Evolutionary conservation across 2,329 filamentous ascomycete genomes (phyloP), one percentile per base, ranked within the genome.

Genomic region (Sclerotiophoma versabilis): DNA sequence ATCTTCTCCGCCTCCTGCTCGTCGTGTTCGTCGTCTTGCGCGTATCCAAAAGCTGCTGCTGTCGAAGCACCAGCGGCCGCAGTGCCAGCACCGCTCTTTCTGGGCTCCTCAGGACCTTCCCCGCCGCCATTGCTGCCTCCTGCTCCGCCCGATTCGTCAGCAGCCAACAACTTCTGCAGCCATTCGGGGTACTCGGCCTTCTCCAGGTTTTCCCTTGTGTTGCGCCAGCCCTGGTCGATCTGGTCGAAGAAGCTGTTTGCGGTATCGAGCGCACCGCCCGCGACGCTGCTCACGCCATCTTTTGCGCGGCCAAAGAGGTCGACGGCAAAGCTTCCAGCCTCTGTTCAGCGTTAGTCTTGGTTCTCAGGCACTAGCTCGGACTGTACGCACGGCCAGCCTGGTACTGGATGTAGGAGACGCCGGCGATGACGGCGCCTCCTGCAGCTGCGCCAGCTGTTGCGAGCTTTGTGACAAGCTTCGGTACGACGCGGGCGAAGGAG

Each of bases 401-500:
- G 73, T 99, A 98, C 73, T 99, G 95, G 42, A 99, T 79, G 83
- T 96, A 99, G 22, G 92, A 92, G 54, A 96, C 79, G 2, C 90
- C 91, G 12, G 91, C 93, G 62, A 99, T 85, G 69, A 92, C 91
- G 39, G 93, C 84, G 34, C 92, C 92, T 34, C 93, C 95, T 68
- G 96, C 93, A 79, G 97, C 89, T 53, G 95, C 95, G 17, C 95
- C 95, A 49, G 96, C 81, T 51, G 92, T 87, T 29, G 88, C 84
- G 65, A 99, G 89, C 79, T 97, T 99, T 70, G 95, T 77, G n/a
- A 95, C 87, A 44, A 99, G 82, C 73, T 91, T 93, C 2, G 96
- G 96, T 26, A 99, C 79, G 11, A 82, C 80, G 37, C 87, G 79
- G n/a, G 81, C 81, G 69, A 89, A 89, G n/a, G 86, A 88, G 42